These are phyloP conservation scores for Piper longum DNA, from an alignment of 164 flowering plant genomes.

Conservation along the genomic window DNA sequence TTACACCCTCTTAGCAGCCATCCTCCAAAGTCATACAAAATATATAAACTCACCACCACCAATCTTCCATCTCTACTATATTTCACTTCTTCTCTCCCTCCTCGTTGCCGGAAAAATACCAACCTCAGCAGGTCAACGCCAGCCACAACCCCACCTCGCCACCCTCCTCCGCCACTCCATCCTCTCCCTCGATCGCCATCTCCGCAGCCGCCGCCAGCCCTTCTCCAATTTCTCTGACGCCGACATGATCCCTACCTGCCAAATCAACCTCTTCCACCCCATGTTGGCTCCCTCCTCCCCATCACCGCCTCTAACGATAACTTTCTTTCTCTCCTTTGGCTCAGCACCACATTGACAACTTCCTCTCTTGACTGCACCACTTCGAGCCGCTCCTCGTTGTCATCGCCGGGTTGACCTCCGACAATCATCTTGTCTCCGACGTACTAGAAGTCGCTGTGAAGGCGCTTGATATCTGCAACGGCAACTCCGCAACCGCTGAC, in stretches of 20 bases:
- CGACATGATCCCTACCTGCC: slow-evolving; percentile 33
- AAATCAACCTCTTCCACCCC: slow-evolving; percentile 63
- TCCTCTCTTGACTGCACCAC: slow-evolving; percentile 28
- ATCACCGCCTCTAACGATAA: not conserved
- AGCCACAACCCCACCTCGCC: too few species aligned
- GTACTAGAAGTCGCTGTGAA: slow-evolving; percentile 38
- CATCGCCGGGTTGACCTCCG: not conserved
- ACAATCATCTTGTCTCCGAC: slow-evolving; percentile 15
- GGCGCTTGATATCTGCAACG: slow-evolving; percentile 58
- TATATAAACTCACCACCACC: too few species aligned
- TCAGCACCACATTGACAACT: slow-evolving; percentile 27
- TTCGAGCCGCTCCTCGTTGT: slow-evolving; percentile 13
- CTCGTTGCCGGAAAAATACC: too few species aligned
- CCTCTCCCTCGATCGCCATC: slow-evolving; percentile 1
- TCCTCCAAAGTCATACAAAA: too few species aligned
- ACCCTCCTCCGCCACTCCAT: too few species aligned
- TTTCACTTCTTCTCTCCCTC: too few species aligned
- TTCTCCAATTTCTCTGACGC: slow-evolving; percentile 31
- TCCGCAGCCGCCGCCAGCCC: slow-evolving; percentile 32
- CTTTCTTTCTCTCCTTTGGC: slow-evolving; percentile 44
- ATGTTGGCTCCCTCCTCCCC: slow-evolving; percentile 23
- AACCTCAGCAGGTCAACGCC: too few species aligned
- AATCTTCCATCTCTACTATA: too few species aligned
- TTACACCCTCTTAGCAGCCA: too few species aligned
- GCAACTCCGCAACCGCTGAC: slow-evolving; percentile 41